These are phyloP conservation scores for Sporobolomyces roseus DNA, from an alignment of 768 basidiomycete genomes.

Conservation along the genomic window DNA sequence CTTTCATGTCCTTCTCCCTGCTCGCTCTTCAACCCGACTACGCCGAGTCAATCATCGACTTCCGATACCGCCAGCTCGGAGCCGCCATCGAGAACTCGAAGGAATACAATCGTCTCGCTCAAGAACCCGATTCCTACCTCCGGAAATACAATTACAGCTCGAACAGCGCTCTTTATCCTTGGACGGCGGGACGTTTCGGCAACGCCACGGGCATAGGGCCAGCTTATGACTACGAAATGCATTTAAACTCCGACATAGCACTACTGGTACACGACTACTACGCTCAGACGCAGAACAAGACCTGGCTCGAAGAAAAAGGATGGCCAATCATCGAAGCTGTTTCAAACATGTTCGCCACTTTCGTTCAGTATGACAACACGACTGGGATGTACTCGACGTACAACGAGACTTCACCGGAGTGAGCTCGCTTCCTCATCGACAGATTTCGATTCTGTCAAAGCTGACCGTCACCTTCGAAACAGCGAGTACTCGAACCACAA, in stretches of 20 bases:
- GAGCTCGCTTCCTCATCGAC: too few species aligned
- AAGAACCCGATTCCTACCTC: neutral
- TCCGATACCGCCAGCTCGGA: constrained; percentile 35
- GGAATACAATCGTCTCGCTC: constrained; percentile 12
- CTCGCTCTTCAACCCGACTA: constrained; percentile 19
- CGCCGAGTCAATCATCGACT: constrained; percentile 34
- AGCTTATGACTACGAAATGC: constrained; percentile 26
- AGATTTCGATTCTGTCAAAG: too few species aligned
- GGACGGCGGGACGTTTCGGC: constrained; percentile 29
- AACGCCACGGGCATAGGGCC: constrained; percentile 33
- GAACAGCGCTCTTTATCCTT: constrained; percentile 32
- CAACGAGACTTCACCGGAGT: constrained; percentile 34
- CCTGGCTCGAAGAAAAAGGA: constrained; percentile 35
- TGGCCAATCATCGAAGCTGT: constrained; percentile 28
- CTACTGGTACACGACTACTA: constrained; percentile 30
- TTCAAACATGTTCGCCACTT: constrained; percentile 31
- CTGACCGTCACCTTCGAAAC: too few species aligned
- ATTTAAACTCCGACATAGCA: constrained; percentile 35
- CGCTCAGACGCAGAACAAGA: constrained; percentile 20
- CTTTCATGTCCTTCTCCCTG: constrained; percentile 24
- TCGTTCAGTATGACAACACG: constrained; percentile 28
- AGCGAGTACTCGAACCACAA: constrained; percentile 32
- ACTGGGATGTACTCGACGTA: constrained; percentile 17
- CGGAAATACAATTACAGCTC: constrained; percentile 1
- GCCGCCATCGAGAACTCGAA: constrained; percentile 12